phyloP scores from a whole-genome alignment of 2,329 filamentous ascomycete genomes.

The Cercospora citrullina region DNA sequence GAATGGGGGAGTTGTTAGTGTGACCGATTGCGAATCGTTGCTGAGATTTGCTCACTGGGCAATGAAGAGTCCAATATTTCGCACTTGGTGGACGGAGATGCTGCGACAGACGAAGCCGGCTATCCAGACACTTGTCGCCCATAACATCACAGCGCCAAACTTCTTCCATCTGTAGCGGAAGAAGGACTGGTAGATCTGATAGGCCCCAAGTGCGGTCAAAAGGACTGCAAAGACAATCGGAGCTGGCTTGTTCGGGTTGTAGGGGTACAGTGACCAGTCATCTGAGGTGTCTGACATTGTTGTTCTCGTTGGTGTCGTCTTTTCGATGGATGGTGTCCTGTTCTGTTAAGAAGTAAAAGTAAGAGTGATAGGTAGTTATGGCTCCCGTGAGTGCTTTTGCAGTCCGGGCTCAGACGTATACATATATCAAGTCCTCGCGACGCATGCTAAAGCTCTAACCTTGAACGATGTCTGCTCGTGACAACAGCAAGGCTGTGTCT shows the following conservation, averaged over 20 bases:
- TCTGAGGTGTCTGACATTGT: conserved; percentile 11
- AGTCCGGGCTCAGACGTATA: background rate
- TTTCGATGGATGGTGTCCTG: background rate
- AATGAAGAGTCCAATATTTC: conserved; percentile 45
- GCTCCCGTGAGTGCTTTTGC: background rate
- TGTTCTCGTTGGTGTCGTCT: background rate
- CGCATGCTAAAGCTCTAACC: background rate
- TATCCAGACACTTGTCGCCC: conserved; percentile 38
- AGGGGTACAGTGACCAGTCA: conserved; percentile 33
- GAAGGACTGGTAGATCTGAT: conserved; percentile 57
- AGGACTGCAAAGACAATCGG: conserved; percentile 56
- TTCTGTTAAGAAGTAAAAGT: background rate
- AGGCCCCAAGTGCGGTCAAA: conserved; percentile 49
- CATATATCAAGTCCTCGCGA: background rate
- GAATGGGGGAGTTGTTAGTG: background rate
- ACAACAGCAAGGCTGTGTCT: conserved; percentile 4
- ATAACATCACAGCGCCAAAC: conserved; percentile 31
- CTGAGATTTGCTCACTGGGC: conserved; percentile 34
- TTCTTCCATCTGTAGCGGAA: conserved; percentile 30
- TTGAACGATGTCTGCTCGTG: background rate
- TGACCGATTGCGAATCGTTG: too few relatives aligned
- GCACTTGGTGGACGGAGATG: conserved; percentile 54
- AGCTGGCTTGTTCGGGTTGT: conserved; percentile 54
- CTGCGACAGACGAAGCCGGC: conserved; percentile 58
- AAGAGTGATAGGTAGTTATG: background rate